phyloP scores from a whole-genome alignment of 345 rosid species.

The Melastoma malabathricum region DNA sequence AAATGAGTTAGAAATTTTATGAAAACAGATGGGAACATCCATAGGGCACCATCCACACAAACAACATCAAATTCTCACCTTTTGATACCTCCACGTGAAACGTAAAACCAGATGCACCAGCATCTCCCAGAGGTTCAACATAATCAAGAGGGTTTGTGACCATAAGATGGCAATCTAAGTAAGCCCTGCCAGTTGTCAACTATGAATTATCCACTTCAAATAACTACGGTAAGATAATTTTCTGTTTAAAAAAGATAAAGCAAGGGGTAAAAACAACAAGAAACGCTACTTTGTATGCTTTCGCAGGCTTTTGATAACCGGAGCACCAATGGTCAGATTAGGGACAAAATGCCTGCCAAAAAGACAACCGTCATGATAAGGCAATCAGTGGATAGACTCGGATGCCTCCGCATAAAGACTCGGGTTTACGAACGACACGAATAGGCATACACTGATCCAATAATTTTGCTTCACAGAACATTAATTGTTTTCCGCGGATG shows the following conservation, averaged over 20 bases:
- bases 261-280: neutral
- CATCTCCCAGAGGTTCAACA: slow-evolving; percentile 54
- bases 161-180: slow-evolving; percentile 92
- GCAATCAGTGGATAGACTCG: too few species aligned
- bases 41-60: neutral
- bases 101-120: slow-evolving; percentile 96
- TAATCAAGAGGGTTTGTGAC: slow-evolving; percentile 88
- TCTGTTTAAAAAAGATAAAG: neutral
- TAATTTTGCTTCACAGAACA: too few species aligned
- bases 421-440: too few species aligned
- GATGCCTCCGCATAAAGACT: too few species aligned
- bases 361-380: neutral
- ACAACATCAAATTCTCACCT: slow-evolving; percentile 26
- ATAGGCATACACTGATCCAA: too few species aligned
- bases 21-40: neutral
- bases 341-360: slow-evolving; percentile 70
- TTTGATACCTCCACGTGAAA: slow-evolving; percentile 77
- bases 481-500: too few species aligned
- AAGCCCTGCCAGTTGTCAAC: slow-evolving; percentile 36
- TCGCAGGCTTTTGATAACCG: slow-evolving; percentile 78
- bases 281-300: slow-evolving; percentile 59
- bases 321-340: slow-evolving; percentile 81
- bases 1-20: slow-evolving; percentile 7
- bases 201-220: neutral
- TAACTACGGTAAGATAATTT: slow-evolving; percentile 1